phyloP scores from a whole-genome alignment of 148 eudicot species.

The Dysphania ambrosioides region DNA sequence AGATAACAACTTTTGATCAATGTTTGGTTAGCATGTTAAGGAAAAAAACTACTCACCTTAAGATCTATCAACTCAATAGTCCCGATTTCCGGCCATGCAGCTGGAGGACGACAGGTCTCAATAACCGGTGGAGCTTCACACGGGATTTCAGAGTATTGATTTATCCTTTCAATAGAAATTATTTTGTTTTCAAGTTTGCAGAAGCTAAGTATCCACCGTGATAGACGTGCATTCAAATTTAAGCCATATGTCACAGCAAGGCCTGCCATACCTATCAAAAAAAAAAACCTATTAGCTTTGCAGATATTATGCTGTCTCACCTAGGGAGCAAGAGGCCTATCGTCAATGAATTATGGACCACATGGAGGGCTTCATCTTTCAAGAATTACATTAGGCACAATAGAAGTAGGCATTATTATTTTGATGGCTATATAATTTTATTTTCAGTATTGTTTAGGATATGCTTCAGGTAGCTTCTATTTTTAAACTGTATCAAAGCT shows the following conservation, averaged over 20 bases:
- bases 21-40: not conserved
- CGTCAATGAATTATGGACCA: conserved; percentile 4
- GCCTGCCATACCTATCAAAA: conserved; percentile 87
- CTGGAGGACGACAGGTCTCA: conserved; percentile 69
- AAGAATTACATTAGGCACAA: too few relatives aligned
- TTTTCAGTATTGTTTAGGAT: not conserved
- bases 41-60: conserved; percentile 45
- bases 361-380: not conserved
- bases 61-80: conserved; percentile 72
- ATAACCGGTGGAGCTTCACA: conserved; percentile 87
- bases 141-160: conserved; percentile 83
- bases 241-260: conserved; percentile 99
- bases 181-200: conserved; percentile 99
- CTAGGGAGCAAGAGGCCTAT: not conserved
- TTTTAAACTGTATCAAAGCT: not conserved
- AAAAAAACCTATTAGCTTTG: conserved; percentile 17
- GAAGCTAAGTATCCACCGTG: conserved; percentile 98
- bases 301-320: not conserved
- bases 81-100: conserved; percentile 86
- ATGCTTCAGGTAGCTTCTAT: not conserved
- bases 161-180: conserved; percentile 88
- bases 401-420: too few relatives aligned
- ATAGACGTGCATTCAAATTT: conserved; percentile 86
- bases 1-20: not conserved
- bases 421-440: too few relatives aligned